Evolutionary conservation across 2,329 filamentous ascomycete genomes (phyloP).

Genomic region (Cryphonectria naterciae): DNA sequence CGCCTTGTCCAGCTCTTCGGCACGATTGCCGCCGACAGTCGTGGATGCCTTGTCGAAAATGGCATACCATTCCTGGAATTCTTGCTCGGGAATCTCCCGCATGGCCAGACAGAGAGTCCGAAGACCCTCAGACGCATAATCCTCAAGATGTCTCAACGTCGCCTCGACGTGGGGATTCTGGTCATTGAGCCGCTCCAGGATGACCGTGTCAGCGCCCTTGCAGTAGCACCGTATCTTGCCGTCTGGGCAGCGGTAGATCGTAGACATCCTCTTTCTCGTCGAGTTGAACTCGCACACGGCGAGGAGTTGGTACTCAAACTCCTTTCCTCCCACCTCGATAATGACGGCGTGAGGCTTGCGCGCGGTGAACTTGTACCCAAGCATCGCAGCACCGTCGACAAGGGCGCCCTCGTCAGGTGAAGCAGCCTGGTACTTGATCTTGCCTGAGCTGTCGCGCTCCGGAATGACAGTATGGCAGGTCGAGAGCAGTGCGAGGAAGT

Average conservation of each 20-base stretch:
- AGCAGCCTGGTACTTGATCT: constrained; percentile 96
- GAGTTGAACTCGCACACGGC: constrained; percentile 99
- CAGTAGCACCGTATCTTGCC: constrained; percentile 92
- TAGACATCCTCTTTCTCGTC: constrained; percentile 95
- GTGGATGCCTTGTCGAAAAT: constrained; percentile 88
- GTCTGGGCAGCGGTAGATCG: constrained; percentile 94
- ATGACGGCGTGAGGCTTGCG: constrained; percentile 88
- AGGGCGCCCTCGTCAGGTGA: constrained; percentile 97
- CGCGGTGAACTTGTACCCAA: constrained; percentile 90
- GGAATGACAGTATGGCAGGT: constrained; percentile 98
- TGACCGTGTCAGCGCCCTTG: constrained; percentile 97
- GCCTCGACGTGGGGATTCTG: constrained; percentile 85
- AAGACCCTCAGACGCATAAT: constrained; percentile 95
- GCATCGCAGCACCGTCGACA: constrained; percentile 81
- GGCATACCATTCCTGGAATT: constrained; percentile 84
- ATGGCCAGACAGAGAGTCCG: constrained; percentile 93
- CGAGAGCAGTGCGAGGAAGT: constrained; percentile 84
- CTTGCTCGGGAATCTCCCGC: constrained; percentile 87
- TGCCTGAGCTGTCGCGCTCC: constrained; percentile 74
- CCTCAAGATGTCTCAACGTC: constrained; percentile 95
- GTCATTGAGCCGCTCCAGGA: constrained; percentile 83
- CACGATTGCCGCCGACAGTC: constrained; percentile 88
- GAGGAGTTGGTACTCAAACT: constrained; percentile 84
- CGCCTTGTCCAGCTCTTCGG: constrained; percentile 95
- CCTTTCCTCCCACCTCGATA: constrained; percentile 73